Evolutionary conservation across 495 filamentous ascomycete genomes (phyloP).

Genomic region (Penicillium parvum): DNA sequence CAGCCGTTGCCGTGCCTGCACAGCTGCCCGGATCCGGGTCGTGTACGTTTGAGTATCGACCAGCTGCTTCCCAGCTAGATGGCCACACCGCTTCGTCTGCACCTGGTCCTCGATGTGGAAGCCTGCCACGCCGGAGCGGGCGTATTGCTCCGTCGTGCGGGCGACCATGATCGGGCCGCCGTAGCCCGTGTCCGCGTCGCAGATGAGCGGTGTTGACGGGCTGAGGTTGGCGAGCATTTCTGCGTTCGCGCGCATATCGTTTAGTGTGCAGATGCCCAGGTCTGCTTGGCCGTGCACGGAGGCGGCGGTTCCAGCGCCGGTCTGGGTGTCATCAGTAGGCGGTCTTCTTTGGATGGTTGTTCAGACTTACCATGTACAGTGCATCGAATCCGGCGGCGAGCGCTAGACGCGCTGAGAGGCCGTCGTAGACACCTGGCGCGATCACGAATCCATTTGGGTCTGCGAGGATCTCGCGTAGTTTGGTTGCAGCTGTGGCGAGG

Average conservation of each 20-base stretch:
- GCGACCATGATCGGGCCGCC: conserved; percentile 62
- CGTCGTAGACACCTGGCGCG: conserved; percentile 67
- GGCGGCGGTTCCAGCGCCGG: conserved; percentile 63
- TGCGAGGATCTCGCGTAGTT: conserved; percentile 25
- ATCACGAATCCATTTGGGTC: conserved; percentile 40
- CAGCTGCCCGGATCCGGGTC: conserved; percentile 55
- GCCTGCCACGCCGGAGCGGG: conserved; percentile 60
- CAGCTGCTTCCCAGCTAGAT: conserved; percentile 59
- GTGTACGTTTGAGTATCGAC: conserved; percentile 50
- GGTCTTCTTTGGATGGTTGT: not conserved
- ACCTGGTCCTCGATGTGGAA: conserved; percentile 75
- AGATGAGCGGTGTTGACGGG: conserved; percentile 53
- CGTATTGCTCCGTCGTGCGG: conserved; percentile 59
- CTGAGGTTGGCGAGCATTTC: conserved; percentile 42
- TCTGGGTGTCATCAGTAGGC: conserved; percentile 26
- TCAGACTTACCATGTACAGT: conserved; percentile 55
- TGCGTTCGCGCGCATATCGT: conserved; percentile 43
- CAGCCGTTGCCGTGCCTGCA: conserved; percentile 45
- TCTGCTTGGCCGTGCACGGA: conserved; percentile 66
- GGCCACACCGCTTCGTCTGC: conserved; percentile 62
- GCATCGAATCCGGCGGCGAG: conserved; percentile 57
- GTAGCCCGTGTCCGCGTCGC: conserved; percentile 67
- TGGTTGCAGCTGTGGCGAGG: conserved; percentile 28
- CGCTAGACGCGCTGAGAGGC: conserved; percentile 61
- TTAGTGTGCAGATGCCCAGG: conserved; percentile 54